Base-by-base conservation (phyloP, 345 rosid genomes). In the Citrus reticulata region DNA sequence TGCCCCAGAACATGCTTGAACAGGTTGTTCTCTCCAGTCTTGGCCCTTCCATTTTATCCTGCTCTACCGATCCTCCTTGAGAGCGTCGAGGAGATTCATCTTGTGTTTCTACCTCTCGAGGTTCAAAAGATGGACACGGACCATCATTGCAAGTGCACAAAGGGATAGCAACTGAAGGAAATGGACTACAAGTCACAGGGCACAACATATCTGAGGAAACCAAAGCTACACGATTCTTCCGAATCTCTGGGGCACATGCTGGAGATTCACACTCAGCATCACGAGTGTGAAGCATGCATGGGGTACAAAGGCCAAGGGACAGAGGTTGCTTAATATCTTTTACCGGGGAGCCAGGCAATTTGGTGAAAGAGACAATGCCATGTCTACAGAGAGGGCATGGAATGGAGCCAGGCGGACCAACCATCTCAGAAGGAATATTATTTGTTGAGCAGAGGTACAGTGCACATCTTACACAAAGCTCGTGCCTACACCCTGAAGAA, bases 381-480 rank as follows among this genome's bases (percentile, higher is more conserved):
- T 91, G 93, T 84, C 99, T 92, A 78, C 99, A 97, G 54, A 97
- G 97, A 39, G 99, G 98, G 78, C 99, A 97, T 7, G 99, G 98
- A 63, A 97, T 91, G 58, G 98, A 91, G 11, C 99, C 99, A 4
- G 93, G 91, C 3, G 91, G 98, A 42, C 84, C 92, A 8, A 81
- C 84, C 72, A 84, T 78, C 66, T 92, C 95, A 1, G 95, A 88
- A 55, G 97, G 85, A 30, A 86, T 83, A 82, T 85, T 89, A 89
- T 95, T 90, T 7, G 97, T 84, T 57, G 98, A 94, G 87, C 98
- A 97, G 34, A 97, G 97, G 82, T 97, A 94, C 70, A 97, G 88
- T 7, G 99, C 98, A 73, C 99, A 97, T 83, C 91, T 89, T 62
- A 94, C 98, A 61, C 98, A 97, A 20, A 97, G 91, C 88, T 90